A percentile compares a stretch with the other conserved stretches of the same genome.
phyloP scores from a whole-genome alignment of 176 grass and related monocot genomes.

The Eleusine indica region DNA sequence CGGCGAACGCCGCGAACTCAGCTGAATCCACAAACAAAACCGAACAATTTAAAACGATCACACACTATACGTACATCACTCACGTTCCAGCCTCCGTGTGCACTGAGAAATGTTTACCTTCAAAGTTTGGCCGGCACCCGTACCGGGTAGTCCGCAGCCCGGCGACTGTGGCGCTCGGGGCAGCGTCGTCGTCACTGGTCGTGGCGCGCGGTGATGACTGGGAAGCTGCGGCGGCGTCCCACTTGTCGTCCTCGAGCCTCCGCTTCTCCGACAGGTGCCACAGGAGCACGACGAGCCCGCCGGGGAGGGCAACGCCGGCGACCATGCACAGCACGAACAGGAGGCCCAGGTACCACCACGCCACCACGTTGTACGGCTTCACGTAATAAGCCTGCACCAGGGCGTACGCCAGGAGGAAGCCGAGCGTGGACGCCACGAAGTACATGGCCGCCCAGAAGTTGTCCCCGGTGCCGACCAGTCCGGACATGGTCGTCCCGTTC shows the following conservation, averaged over 20 bases:
- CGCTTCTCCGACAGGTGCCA: constrained; percentile 74
- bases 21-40: constrained; percentile 31
- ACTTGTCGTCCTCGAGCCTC: constrained; percentile 49
- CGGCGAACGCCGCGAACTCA: constrained; percentile 54
- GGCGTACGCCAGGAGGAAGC: constrained; percentile 61
- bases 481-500: constrained; percentile 68
- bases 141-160: constrained; percentile 66
- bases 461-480: constrained; percentile 87
- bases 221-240: constrained; percentile 18
- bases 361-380: constrained; percentile 48
- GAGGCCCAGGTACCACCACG: constrained; percentile 91
- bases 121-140: constrained; percentile 79
- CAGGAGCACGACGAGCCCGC: constrained; percentile 70
- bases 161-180: constrained; percentile 36
- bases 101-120: constrained; percentile 49
- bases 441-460: constrained; percentile 80
- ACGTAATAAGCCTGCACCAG: constrained; percentile 85
- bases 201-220: constrained; percentile 21
- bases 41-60: neutral
- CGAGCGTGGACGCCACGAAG: constrained; percentile 69
- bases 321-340: constrained; percentile 73
- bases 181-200: neutral
- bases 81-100: neutral
- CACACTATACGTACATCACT: neutral
- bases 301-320: constrained; percentile 58